Conservation (phyloP, 1,139 yeast species). For the Taphrina betulina region DNA sequence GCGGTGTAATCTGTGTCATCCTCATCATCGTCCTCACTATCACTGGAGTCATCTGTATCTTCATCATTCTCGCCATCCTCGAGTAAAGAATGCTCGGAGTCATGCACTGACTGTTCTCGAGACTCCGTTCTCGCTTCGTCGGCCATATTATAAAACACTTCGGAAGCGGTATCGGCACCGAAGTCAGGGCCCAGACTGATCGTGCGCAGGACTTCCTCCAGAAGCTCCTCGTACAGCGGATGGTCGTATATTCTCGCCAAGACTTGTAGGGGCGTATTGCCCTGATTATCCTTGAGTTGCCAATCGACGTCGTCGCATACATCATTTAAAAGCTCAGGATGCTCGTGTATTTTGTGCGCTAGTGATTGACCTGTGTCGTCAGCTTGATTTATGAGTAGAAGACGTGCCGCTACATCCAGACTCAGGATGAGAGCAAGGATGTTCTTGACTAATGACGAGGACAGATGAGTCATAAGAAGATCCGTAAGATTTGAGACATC, state of each 20-base stretch:
- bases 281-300: slow-evolving; percentile 64
- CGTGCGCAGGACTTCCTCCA: slow-evolving; percentile 52
- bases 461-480: background rate
- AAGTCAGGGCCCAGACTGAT: slow-evolving; percentile 3
- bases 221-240: slow-evolving; percentile 55
- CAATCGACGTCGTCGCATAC: slow-evolving; percentile 67
- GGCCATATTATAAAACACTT: too few species aligned
- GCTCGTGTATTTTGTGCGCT: slow-evolving; percentile 74
- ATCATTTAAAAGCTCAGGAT: slow-evolving; percentile 53
- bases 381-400: slow-evolving; percentile 52
- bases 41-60: slow-evolving; percentile 16
- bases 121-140: too few species aligned
- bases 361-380: slow-evolving; percentile 59
- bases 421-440: slow-evolving; percentile 4
- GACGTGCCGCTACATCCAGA: slow-evolving; percentile 47
- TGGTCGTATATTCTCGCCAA: slow-evolving; percentile 82
- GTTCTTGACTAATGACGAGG: background rate
- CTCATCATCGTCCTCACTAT: background rate
- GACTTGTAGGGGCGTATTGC: slow-evolving; percentile 78
- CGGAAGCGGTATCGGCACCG: too few species aligned
- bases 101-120: too few species aligned
- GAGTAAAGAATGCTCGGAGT: too few species aligned
- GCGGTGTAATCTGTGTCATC: slow-evolving; percentile 40
- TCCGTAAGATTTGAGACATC: slow-evolving; percentile 13
- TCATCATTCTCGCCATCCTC: too few species aligned